A percentile compares a stretch with the other conserved stretches of the same genome.
Conservation (phyloP, 1,284 basidiomycete genomes). For the Ustilago shanxiensis region DNA sequence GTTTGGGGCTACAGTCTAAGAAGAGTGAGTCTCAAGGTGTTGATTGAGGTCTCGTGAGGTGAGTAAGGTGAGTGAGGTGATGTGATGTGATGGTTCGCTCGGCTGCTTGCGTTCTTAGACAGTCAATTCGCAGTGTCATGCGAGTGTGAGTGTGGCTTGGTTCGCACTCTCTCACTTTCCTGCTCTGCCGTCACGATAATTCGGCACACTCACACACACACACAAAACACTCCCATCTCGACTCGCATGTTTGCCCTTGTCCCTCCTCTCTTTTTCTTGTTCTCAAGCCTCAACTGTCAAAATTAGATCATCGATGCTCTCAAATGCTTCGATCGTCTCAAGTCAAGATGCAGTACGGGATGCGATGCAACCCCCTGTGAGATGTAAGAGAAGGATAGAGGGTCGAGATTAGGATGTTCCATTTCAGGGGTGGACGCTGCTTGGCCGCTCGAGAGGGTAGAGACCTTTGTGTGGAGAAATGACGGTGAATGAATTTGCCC, state of each 20-base stretch:
- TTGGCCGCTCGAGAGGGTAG: background rate
- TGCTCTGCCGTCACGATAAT: constrained; percentile 4
- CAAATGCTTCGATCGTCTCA: background rate
- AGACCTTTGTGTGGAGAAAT: constrained; percentile 25
- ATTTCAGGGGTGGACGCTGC: background rate
- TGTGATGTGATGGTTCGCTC: background rate
- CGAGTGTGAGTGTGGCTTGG: constrained; percentile 12
- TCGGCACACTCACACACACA: background rate
- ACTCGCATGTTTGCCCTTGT: background rate
- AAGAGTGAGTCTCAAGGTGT: background rate
- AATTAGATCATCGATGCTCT: background rate
- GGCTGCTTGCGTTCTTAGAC: constrained; percentile 13
- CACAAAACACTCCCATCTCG: too few species aligned
- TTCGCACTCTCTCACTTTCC: background rate
- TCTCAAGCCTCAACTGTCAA: background rate
- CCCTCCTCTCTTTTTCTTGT: background rate
- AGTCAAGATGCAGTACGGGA: background rate
- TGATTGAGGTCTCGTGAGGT: background rate
- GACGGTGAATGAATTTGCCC: constrained; percentile 18
- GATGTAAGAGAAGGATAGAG: background rate
- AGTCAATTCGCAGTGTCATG: constrained; percentile 1
- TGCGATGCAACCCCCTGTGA: background rate
- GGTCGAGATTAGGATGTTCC: background rate
- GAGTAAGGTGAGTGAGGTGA: background rate
- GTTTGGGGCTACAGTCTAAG: background rate